Conservation (phyloP, 208 protist genomes). For the Herpetomonas tarakana region DNA sequence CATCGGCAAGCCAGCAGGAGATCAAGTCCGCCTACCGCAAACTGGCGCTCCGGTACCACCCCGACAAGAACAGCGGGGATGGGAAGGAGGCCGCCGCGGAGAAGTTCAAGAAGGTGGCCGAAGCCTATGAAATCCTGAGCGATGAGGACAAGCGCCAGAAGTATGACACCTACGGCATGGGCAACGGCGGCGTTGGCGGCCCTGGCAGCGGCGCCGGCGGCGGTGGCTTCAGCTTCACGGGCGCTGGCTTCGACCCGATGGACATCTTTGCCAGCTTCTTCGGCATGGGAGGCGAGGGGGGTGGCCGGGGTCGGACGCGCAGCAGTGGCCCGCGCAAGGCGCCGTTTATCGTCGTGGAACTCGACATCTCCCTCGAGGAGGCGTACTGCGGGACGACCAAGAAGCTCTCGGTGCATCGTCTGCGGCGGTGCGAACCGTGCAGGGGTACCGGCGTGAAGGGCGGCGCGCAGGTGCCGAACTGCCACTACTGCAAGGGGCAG, state of each 20-base stretch:
- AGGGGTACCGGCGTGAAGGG: constrained; percentile 45
- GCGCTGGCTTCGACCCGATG: constrained; percentile 70
- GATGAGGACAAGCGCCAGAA: constrained; percentile 87
- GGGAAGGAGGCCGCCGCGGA: constrained; percentile 40
- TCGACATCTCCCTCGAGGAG: constrained; percentile 94
- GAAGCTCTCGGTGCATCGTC: constrained; percentile 86
- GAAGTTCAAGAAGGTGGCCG: constrained; percentile 82
- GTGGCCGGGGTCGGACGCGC: constrained; percentile 32
- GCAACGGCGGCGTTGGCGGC: constrained; percentile 89
- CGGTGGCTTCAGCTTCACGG: constrained; percentile 44
- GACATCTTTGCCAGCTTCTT: constrained; percentile 88
- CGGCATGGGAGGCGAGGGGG: constrained; percentile 51
- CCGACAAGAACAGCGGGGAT: constrained; percentile 86
- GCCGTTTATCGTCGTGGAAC: constrained; percentile 82
- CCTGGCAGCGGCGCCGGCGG: constrained; percentile 15
- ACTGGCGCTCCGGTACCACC: constrained; percentile 87
- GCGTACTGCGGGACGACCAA: constrained; percentile 96
- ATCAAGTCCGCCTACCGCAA: constrained; percentile 88
- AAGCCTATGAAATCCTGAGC: constrained; percentile 95
- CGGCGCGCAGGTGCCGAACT: constrained; percentile 45
- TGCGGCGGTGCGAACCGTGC: constrained; percentile 66
- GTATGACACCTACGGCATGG: constrained; percentile 87
- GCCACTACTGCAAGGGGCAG: constrained; percentile 46
- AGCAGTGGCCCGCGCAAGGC: constrained; percentile 85
- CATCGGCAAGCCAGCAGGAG: constrained; percentile 59